These are phyloP conservation scores for Arthrocladium fulminans DNA, from an alignment of 2,329 filamentous ascomycete species.

Conservation along the genomic window DNA sequence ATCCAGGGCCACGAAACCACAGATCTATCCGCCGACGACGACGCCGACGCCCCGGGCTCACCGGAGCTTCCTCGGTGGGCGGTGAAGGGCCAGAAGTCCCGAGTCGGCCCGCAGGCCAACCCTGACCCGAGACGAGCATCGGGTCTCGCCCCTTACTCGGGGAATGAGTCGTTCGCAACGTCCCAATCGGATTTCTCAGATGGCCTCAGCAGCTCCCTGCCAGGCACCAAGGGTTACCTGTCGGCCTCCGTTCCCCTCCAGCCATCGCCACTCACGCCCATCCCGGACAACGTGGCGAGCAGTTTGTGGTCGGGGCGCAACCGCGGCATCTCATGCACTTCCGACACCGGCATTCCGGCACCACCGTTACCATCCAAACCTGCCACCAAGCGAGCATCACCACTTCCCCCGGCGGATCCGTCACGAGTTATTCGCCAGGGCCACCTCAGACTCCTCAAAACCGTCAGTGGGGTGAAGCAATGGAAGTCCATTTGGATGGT, in stretches of 20 bases:
- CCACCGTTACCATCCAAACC: conserved; percentile 22
- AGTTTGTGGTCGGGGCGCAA: conserved; percentile 26
- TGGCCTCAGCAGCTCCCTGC: conserved; percentile 27
- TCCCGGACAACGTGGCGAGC: conserved; percentile 10
- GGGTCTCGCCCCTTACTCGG: conserved; percentile 49
- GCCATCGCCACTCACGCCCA: conserved; percentile 2
- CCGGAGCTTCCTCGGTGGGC: conserved; percentile 24
- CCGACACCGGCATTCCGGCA: not conserved
- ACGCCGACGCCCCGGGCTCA: conserved; percentile 27
- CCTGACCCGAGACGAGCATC: conserved; percentile 23
- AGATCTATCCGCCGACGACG: conserved; percentile 35
- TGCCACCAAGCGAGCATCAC: conserved; percentile 20
- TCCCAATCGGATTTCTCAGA: conserved; percentile 87
- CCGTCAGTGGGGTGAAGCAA: conserved; percentile 62
- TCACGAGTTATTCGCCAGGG: conserved; percentile 93
- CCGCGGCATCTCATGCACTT: conserved; percentile 15
- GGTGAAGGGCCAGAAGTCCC: conserved; percentile 9
- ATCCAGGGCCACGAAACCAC: conserved; percentile 31
- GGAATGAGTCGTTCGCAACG: conserved; percentile 53
- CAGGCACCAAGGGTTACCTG: conserved; percentile 15
- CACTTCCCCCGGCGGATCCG: conserved; percentile 52
- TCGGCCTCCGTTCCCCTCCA: conserved; percentile 17
- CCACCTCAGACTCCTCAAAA: conserved; percentile 73
- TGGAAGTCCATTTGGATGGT: conserved; percentile 97
- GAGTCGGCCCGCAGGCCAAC: conserved; percentile 7